phyloP scores from a whole-genome alignment of 1,284 basidiomycete species.

The Tylopilus sp. region DNA sequence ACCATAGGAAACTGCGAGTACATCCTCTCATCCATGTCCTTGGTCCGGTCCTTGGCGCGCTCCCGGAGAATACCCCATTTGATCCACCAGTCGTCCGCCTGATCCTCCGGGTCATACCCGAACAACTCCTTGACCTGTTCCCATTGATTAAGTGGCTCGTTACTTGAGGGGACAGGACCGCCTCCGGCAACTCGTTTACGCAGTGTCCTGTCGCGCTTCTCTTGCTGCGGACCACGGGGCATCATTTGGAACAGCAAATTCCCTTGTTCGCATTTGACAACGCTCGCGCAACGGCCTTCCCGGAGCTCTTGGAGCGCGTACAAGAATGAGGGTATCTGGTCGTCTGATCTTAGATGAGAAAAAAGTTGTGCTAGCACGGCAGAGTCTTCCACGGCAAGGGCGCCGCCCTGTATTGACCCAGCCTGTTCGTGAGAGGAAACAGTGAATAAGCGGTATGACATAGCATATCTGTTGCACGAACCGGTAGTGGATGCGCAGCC shows the following conservation, averaged over 20 bases:
- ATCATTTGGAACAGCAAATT: slow-evolving; percentile 51
- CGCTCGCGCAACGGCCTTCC: slow-evolving; percentile 50
- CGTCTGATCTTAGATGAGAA: slow-evolving; percentile 55
- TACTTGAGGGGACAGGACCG: slow-evolving; percentile 43
- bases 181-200: slow-evolving; percentile 49
- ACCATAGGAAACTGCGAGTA: slow-evolving; percentile 1
- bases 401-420: slow-evolving; percentile 58
- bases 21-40: slow-evolving; percentile 30
- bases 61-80: slow-evolving; percentile 48
- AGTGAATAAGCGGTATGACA: not conserved
- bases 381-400: slow-evolving; percentile 62
- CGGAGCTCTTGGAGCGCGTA: slow-evolving; percentile 61
- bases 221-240: slow-evolving; percentile 49
- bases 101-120: slow-evolving; percentile 53
- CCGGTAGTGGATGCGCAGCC: slow-evolving; percentile 61
- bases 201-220: slow-evolving; percentile 53
- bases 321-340: slow-evolving; percentile 60
- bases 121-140: slow-evolving; percentile 51
- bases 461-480: slow-evolving; percentile 37
- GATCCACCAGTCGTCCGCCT: slow-evolving; percentile 53
- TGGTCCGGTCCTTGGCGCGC: slow-evolving; percentile 33
- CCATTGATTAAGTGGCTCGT: slow-evolving; percentile 46
- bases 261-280: slow-evolving; percentile 47
- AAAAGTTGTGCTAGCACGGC: slow-evolving; percentile 64
- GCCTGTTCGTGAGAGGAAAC: slow-evolving; percentile 45